Evolutionary conservation across 164 flowering plant genomes (phyloP), one percentile per base, ranked within the genome.

Genomic region (Vitis rotundifolia): DNA sequence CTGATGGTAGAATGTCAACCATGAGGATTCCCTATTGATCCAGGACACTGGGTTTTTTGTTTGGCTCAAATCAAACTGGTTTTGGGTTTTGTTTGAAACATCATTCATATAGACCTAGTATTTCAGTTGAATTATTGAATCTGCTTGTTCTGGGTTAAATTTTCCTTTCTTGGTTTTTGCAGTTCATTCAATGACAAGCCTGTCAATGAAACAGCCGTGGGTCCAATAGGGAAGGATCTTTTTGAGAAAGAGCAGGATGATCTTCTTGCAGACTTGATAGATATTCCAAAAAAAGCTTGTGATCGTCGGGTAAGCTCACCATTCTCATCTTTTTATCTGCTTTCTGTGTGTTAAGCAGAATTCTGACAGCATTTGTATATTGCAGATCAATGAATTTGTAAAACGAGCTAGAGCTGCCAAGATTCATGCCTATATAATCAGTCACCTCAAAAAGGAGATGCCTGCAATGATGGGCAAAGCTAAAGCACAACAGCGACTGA

Each of bases 341-440:
- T 19, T 47, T 14, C n/a, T 64, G 57, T 5, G 26, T 22, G 26
- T 22, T 22, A 22, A 22, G 26, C 26, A 22, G 26, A 14, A 1
- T 15, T 14, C 14, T 53, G 19, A 51, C 47, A 15, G 31, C 29
- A 63, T 52, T 66, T 57, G n/a, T 62, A 13, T 54, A 13, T 54
- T 78, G 79, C 86, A 95, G 99, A 93, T 95, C 66, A 95, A 93
- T 75, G 99, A 95, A 79, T 95, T 95, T 84, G 98, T 95, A 13
- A 95, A 93, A 80, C 98, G 99, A 55, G 98, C 99, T 11, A 82
- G 99, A 82, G 97, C 99, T 79, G 98, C 97, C 12, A 95, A 95
- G 82, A 93, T 93, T 68, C 94, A 95, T 78, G 93, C 99, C n/a
- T 91, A 93, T 78, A 95, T 95, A 44, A 93, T 95, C 56, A 89